These are phyloP conservation scores for Sanghuangporus sanghuang DNA, from an alignment of 1,284 basidiomycete species.

Conservation along the genomic window DNA sequence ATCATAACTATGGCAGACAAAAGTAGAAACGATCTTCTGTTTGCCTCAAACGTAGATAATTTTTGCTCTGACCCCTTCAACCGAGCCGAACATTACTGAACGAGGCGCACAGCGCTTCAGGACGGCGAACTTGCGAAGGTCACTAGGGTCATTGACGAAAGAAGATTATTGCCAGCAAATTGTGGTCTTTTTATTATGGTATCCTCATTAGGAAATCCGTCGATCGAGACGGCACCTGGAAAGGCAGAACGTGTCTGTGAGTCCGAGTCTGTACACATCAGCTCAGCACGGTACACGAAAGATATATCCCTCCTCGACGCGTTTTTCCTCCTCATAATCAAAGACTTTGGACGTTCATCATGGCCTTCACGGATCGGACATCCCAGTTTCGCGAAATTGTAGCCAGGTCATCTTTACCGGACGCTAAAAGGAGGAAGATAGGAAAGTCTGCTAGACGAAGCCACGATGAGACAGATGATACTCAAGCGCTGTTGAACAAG, in stretches of 20 bases:
- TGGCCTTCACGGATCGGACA: conserved; percentile 54
- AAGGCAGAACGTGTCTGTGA: not conserved
- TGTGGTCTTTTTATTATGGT: not conserved
- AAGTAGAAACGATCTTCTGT: conserved; percentile 42
- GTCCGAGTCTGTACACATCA: not conserved
- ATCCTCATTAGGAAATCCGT: not conserved
- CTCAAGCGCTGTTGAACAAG: conserved; percentile 45
- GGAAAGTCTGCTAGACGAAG: conserved; percentile 30
- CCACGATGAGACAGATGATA: conserved; percentile 30
- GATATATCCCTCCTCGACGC: not conserved
- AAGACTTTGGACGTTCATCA: conserved; percentile 20
- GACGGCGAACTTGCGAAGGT: conserved; percentile 21
- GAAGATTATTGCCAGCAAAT: not conserved
- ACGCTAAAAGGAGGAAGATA: conserved; percentile 48
- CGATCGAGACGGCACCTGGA: conserved; percentile 16
- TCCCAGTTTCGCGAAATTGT: conserved; percentile 52
- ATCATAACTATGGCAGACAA: conserved; percentile 68
- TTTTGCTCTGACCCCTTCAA: conserved; percentile 31
- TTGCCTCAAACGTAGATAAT: conserved; percentile 70
- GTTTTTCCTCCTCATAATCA: not conserved
- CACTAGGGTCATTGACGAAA: conserved; percentile 1
- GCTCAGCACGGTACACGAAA: not conserved
- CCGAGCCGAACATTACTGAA: not conserved
- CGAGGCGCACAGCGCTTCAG: conserved; percentile 3
- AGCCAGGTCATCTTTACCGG: conserved; percentile 39